phyloP scores from a whole-genome alignment of 345 rosid species.

The Citrus sinensis region DVS_A1.0 CM039169.1:27764501-27765000 shows the following conservation, averaged over 20 bases:
- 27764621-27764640: not conserved
- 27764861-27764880: constrained; percentile 7
- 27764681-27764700: not conserved
- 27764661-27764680: not conserved
- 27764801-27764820: constrained; percentile 95
- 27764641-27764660: not conserved
- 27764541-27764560: not conserved
- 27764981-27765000: not conserved
- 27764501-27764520: not conserved
- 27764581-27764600: not conserved
- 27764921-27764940: not conserved
- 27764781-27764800: constrained; percentile 87
- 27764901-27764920: not conserved
- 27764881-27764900: not conserved
- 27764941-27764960: not conserved
- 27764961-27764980: not conserved
- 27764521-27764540: not conserved
- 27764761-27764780: constrained; percentile 93
- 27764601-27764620: not conserved
- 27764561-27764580: not conserved
- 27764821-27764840: constrained; percentile 95
- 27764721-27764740: not conserved
- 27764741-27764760: constrained; percentile 97
- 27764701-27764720: not conserved
- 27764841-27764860: not conserved